These are phyloP conservation scores for Hyphopichia pseudoburtonii DNA, from an alignment of 1,139 yeast species.

Conservation along the genomic window DNA sequence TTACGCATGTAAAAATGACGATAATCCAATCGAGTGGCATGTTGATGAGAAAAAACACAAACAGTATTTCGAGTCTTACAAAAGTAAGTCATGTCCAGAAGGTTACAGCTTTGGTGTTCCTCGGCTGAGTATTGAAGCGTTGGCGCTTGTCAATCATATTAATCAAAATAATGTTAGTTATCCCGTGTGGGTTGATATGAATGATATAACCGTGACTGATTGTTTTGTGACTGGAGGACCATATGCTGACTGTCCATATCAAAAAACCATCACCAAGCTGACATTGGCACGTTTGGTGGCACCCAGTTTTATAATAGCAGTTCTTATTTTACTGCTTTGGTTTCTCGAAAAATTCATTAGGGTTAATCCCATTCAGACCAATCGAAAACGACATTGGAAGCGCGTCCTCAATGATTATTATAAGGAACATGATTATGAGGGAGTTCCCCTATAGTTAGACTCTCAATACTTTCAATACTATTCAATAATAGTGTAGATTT, in stretches of 20 bases:
- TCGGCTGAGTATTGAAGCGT: slow-evolving; percentile 37
- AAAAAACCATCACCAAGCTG: slow-evolving; percentile 49
- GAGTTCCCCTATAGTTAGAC: slow-evolving; percentile 37
- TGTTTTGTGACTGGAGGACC: slow-evolving; percentile 93
- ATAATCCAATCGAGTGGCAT: slow-evolving; percentile 48
- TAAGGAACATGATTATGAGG: slow-evolving; percentile 42
- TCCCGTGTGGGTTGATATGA: slow-evolving; percentile 79
- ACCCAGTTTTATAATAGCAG: slow-evolving; percentile 62
- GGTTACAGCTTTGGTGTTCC: slow-evolving; percentile 61
- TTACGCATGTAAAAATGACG: slow-evolving; percentile 55
- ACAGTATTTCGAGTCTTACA: slow-evolving; percentile 53
- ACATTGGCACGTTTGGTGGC: slow-evolving; percentile 65
- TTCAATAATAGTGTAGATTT: neutral
- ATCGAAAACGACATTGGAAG: slow-evolving; percentile 44
- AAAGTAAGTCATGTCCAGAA: slow-evolving; percentile 45
- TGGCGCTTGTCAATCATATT: slow-evolving; percentile 27
- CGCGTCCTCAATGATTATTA: slow-evolving; percentile 34
- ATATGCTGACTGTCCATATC: slow-evolving; percentile 76
- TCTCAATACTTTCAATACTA: neutral
- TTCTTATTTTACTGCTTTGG: slow-evolving; percentile 45
- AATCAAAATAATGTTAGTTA: slow-evolving; percentile 16
- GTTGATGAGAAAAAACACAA: slow-evolving; percentile 31
- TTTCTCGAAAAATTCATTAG: slow-evolving; percentile 34
- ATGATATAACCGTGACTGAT: slow-evolving; percentile 67
- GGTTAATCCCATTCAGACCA: slow-evolving; percentile 39